A percentile compares a stretch with the other conserved stretches of the same genome.
These are phyloP conservation scores for Vaccinium myrtillus DNA, from an alignment of 148 eudicot genomes.

Conservation along the genomic window DNA sequence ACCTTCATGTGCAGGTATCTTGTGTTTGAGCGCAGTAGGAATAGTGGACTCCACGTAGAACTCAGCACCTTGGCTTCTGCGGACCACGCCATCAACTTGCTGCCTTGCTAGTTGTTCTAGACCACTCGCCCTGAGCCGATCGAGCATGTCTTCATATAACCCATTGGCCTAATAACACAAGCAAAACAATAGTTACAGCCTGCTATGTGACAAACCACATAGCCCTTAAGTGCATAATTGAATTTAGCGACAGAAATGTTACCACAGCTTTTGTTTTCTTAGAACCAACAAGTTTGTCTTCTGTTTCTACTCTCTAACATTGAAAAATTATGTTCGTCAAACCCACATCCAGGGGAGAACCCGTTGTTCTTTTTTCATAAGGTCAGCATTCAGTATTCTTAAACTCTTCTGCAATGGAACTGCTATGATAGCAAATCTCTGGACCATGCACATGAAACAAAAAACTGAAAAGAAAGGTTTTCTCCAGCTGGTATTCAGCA, in stretches of 20 bases:
- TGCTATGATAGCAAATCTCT: not conserved
- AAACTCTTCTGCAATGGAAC: not conserved
- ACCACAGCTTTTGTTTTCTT: not conserved
- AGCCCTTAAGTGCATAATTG: not conserved
- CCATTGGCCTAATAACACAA: conserved; percentile 64
- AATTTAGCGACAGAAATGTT: not conserved
- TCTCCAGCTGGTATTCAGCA: not conserved
- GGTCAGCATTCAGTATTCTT: not conserved
- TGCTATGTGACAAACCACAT: not conserved
- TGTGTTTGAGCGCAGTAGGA: conserved; percentile 58
- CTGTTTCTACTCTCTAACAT: not conserved
- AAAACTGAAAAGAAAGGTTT: not conserved
- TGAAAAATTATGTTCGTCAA: not conserved
- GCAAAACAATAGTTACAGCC: not conserved
- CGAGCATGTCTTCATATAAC: conserved; percentile 70
- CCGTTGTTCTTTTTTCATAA: not conserved
- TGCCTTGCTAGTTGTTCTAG: conserved; percentile 77
- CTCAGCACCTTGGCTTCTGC: conserved; percentile 84
- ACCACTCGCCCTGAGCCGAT: conserved; percentile 54
- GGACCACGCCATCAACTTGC: conserved; percentile 95
- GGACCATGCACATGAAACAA: not conserved
- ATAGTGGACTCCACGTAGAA: conserved; percentile 63
- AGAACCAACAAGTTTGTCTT: not conserved
- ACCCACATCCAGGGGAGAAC: not conserved
- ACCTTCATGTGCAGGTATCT: conserved; percentile 82